These are phyloP conservation scores for Saccharomyces hybrid DNA, from an alignment of 1,139 yeast genomes.

Conservation along the genomic window DNA sequence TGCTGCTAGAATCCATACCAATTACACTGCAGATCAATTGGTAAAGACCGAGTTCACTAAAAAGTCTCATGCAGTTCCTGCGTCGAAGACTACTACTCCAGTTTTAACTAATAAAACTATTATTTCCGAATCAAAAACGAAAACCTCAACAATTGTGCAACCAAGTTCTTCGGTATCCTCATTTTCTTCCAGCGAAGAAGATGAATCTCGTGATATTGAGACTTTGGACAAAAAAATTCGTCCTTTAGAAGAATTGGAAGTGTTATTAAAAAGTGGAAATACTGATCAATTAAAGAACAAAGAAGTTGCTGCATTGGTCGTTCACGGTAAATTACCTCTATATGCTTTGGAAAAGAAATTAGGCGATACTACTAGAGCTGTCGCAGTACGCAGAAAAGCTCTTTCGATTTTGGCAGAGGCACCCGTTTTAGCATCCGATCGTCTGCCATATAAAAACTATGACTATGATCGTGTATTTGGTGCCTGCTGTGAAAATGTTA, in stretches of 20 bases:
- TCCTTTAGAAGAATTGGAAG: constrained; percentile 57
- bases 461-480: too few species aligned
- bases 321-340: too few species aligned
- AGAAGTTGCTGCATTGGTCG: too few species aligned
- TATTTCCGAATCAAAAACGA: not conserved
- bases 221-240: constrained; percentile 48
- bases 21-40: constrained; percentile 25
- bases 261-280: too few species aligned
- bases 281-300: too few species aligned
- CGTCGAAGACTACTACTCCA: not conserved
- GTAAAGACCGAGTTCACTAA: constrained; percentile 4
- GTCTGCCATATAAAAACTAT: too few species aligned
- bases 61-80: not conserved
- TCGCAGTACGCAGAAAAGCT: too few species aligned
- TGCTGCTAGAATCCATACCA: constrained; percentile 55
- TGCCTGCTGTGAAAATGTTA: too few species aligned
- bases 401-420: too few species aligned
- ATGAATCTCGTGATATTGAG: constrained; percentile 33
- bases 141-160: not conserved
- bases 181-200: constrained; percentile 30
- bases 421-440: too few species aligned
- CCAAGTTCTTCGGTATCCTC: constrained; percentile 3
- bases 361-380: too few species aligned
- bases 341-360: too few species aligned
- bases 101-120: not conserved